Conservation (phyloP, 352 stramenopile genomes). For the Globisporangium heterothallicum region DNA sequence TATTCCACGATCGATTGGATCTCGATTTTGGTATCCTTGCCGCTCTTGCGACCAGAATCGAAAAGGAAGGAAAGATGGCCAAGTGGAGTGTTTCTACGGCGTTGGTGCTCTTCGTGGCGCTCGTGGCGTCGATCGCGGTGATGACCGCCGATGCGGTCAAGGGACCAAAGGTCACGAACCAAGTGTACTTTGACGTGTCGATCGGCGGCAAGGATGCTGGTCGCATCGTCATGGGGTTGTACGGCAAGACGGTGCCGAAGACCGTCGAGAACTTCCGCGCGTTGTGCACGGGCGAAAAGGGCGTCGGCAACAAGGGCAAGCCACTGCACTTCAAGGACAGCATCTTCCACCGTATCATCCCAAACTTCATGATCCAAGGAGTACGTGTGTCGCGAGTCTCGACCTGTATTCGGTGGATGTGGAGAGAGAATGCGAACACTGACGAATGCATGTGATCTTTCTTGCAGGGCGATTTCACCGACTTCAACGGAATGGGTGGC, state of each 20-base stretch:
- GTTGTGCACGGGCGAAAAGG: constrained; percentile 54
- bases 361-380: constrained; percentile 90
- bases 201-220: constrained; percentile 87
- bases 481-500: constrained; percentile 70
- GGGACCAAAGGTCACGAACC: constrained; percentile 79
- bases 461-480: constrained; percentile 67
- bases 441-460: neutral
- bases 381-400: constrained; percentile 21
- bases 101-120: constrained; percentile 37
- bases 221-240: constrained; percentile 81
- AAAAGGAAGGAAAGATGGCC: constrained; percentile 27
- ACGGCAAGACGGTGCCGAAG: constrained; percentile 84
- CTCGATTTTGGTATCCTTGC: constrained; percentile 3
- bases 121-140: constrained; percentile 21
- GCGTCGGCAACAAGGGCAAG: constrained; percentile 90
- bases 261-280: constrained; percentile 65
- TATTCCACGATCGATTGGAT: no score
- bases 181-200: constrained; percentile 96
- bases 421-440: neutral
- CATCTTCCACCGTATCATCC: constrained; percentile 97
- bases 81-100: constrained; percentile 40
- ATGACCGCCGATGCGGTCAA: constrained; percentile 28
- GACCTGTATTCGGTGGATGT: neutral
- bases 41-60: neutral
- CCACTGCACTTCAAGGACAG: constrained; percentile 95